Percentiles rank a stretch among this genome's conserved stretches.
Conservation (phyloP, 768 basidiomycete genomes). For the Coprinellus aureogranulatus region DNA sequence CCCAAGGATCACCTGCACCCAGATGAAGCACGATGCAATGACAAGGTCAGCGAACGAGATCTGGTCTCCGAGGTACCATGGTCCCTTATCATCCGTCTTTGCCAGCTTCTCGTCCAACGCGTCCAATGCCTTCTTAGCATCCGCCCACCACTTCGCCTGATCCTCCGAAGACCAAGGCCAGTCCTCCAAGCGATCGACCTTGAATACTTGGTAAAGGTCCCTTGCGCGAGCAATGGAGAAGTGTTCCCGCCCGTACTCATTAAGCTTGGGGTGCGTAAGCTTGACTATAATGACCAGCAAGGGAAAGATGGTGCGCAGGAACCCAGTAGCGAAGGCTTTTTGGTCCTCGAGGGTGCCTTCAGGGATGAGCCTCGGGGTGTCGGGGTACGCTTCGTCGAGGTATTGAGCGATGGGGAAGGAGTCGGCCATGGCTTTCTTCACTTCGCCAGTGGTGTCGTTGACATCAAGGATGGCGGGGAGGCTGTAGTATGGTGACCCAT, state of each 20-base stretch:
- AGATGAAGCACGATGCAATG: background rate
- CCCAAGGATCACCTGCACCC: conserved; percentile 12
- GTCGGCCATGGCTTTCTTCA: conserved; percentile 35
- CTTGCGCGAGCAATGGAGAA: conserved; percentile 2
- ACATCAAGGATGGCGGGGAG: conserved; percentile 69
- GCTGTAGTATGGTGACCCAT: conserved; percentile 62
- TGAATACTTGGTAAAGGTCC: background rate
- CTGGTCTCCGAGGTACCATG: conserved; percentile 7
- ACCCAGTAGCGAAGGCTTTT: conserved; percentile 22
- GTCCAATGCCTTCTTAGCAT: background rate
- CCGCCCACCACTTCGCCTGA: background rate
- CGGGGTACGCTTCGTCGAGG: conserved; percentile 42
- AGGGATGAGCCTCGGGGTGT: conserved; percentile 31
- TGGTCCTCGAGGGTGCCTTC: conserved; percentile 30
- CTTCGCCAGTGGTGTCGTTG: conserved; percentile 33
- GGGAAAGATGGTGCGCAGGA: conserved; percentile 10
- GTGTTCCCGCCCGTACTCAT: conserved; percentile 8
- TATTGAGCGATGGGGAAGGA: conserved; percentile 43
- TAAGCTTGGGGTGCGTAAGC: background rate
- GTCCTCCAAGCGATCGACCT: background rate
- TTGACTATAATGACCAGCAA: conserved; percentile 8
- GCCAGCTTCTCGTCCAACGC: background rate
- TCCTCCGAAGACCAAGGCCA: background rate
- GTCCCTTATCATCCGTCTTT: background rate
- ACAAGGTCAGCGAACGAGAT: conserved; percentile 10